Conservation (phyloP, 768 basidiomycete genomes). For the Hebeloma cylindrosporum region DNA sequence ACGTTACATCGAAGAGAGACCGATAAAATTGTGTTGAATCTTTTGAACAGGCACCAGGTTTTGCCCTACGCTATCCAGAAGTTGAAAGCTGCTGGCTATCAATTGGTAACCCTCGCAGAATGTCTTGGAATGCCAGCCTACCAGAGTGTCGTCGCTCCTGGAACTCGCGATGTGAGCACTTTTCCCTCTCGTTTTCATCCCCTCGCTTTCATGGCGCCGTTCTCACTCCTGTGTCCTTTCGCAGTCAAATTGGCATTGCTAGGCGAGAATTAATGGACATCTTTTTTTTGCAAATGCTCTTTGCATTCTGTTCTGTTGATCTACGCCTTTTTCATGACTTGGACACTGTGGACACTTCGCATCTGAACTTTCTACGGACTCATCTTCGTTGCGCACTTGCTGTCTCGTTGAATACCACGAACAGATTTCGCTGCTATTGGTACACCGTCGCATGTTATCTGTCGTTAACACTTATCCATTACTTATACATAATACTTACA, state of each 20-base stretch:
- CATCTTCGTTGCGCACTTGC: too few relatives aligned
- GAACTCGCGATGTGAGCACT: slow-evolving; percentile 24
- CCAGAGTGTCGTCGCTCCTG: slow-evolving; percentile 26
- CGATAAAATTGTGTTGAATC: not conserved
- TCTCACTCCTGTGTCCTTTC: not conserved
- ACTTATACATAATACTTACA: too few relatives aligned
- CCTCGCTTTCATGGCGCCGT: not conserved
- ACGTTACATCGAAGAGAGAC: slow-evolving; percentile 6
- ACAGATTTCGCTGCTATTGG: too few relatives aligned
- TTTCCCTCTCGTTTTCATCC: not conserved
- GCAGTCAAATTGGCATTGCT: slow-evolving; percentile 10
- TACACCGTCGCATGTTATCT: too few relatives aligned
- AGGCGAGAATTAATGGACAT: too few relatives aligned
- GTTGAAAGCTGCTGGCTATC: slow-evolving; percentile 33
- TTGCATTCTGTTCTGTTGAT: too few relatives aligned
- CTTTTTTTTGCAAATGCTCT: too few relatives aligned
- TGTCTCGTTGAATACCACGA: too few relatives aligned
- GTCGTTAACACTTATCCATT: too few relatives aligned
- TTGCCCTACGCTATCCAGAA: slow-evolving; percentile 30
- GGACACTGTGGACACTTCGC: too few relatives aligned
- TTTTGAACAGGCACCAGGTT: slow-evolving; percentile 23
- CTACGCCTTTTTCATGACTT: too few relatives aligned
- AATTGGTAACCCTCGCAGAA: slow-evolving; percentile 40
- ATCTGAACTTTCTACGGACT: too few relatives aligned
- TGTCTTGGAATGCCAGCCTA: slow-evolving; percentile 37